Conservation (phyloP, 305 asterid species). For the Fraxinus floribunda region DNA sequence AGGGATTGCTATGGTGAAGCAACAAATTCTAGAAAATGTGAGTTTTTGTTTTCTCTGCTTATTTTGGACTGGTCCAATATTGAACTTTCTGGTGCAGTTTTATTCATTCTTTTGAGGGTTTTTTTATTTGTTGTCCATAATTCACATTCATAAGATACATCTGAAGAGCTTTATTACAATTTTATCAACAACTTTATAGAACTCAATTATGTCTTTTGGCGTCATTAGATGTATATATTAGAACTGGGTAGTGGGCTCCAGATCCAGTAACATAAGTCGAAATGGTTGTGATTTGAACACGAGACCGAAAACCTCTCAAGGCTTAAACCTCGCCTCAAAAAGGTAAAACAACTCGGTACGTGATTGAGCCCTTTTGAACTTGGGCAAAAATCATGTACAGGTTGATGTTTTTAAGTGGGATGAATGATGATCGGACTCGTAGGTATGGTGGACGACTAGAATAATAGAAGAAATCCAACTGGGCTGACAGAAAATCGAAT, state of each 20-base stretch:
- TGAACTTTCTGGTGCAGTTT: conserved; percentile 7
- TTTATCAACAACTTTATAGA: background rate
- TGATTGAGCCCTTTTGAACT: background rate
- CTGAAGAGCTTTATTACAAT: background rate
- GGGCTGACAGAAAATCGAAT: background rate
- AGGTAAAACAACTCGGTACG: background rate
- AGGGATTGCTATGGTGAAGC: conserved; percentile 73
- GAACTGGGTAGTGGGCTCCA: background rate
- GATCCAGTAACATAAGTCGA: background rate
- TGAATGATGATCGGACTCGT: background rate
- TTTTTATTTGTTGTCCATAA: background rate
- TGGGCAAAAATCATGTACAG: background rate
- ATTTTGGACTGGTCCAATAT: conserved; percentile 1
- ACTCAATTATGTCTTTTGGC: background rate
- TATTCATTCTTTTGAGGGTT: background rate
- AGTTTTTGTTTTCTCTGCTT: conserved; percentile 26
- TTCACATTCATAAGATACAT: background rate
- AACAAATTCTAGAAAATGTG: conserved; percentile 75
- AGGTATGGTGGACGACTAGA: background rate
- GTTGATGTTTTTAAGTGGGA: background rate
- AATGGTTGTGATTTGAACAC: background rate
- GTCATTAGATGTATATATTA: background rate
- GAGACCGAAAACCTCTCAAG: background rate
- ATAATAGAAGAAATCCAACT: background rate
- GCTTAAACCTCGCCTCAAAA: background rate